Conservation (phyloP, 139 green algal species). For the Chlamydomonas eustigma region DNA sequence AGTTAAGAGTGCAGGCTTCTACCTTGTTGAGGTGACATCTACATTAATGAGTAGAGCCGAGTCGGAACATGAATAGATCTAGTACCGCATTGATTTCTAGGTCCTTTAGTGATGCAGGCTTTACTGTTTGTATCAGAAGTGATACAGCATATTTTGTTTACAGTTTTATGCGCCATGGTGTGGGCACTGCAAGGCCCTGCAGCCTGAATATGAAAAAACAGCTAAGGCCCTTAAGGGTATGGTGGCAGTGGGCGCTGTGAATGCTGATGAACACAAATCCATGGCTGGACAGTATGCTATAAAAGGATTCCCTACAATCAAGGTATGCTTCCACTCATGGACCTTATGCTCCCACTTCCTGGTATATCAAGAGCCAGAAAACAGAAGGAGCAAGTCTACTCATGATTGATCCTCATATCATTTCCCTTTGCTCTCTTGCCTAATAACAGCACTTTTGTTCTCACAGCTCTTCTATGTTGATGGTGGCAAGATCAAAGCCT, state of each 20-base stretch:
- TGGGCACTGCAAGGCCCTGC: conserved; percentile 58
- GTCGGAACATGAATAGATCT: not conserved
- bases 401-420: too few species aligned
- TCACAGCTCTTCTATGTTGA: conserved; percentile 61
- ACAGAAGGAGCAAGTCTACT: too few species aligned
- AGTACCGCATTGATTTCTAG: not conserved
- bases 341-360: too few species aligned
- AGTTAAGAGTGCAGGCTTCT: conserved; percentile 38
- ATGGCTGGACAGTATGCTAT: conserved; percentile 59
- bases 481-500: conserved; percentile 47
- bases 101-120: too few species aligned
- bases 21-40: conserved; percentile 47
- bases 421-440: too few species aligned
- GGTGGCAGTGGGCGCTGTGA: conserved; percentile 65
- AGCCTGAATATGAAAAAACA: conserved; percentile 16
- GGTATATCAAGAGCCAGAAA: too few species aligned
- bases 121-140: too few species aligned
- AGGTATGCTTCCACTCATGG: conserved; percentile 39
- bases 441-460: too few species aligned
- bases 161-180: conserved; percentile 65
- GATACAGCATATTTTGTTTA: not conserved
- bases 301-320: conserved; percentile 85
- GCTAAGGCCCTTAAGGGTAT: conserved; percentile 67
- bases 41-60: too few species aligned
- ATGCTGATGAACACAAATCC: conserved; percentile 57